phyloP scores from a whole-genome alignment of 805 yeast species.

The Starmera quercuum region DNA sequence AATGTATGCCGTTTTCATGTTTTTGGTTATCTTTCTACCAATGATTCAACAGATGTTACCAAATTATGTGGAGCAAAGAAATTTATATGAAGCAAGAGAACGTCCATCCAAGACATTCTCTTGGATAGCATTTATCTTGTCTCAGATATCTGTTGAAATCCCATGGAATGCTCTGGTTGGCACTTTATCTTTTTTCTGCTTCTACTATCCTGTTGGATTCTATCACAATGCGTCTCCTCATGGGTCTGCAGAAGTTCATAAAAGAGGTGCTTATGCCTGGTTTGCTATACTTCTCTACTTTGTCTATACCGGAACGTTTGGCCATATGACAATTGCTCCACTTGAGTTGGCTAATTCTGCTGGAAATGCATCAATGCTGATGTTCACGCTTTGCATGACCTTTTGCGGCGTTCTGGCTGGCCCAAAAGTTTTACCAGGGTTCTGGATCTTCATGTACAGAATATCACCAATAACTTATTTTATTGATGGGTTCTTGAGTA shows the following conservation, averaged over 20 bases:
- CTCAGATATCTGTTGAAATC: slow-evolving; percentile 37
- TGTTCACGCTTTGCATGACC: slow-evolving; percentile 49
- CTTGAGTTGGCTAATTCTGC: slow-evolving; percentile 51
- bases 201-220: slow-evolving; percentile 49
- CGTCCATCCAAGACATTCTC: slow-evolving; percentile 64
- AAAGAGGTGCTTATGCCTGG: slow-evolving; percentile 53
- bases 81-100: slow-evolving; percentile 65
- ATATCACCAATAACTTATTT: slow-evolving; percentile 55
- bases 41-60: slow-evolving; percentile 60
- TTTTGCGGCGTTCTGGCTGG: slow-evolving; percentile 27
- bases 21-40: slow-evolving; percentile 41
- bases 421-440: slow-evolving; percentile 50
- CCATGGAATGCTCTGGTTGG: slow-evolving; percentile 40
- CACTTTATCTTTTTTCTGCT: slow-evolving; percentile 33
- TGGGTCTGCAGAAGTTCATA: slow-evolving; percentile 36
- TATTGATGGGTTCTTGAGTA: slow-evolving; percentile 40
- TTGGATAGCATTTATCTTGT: slow-evolving; percentile 51
- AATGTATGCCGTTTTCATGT: slow-evolving; percentile 53
- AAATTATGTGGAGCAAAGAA: slow-evolving; percentile 49
- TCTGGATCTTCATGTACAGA: slow-evolving; percentile 66
- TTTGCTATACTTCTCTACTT: slow-evolving; percentile 34
- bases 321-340: slow-evolving; percentile 49
- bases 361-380: slow-evolving; percentile 45
- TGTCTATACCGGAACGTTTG: slow-evolving; percentile 48
- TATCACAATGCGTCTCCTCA: slow-evolving; percentile 51